Evolutionary conservation across 2,329 filamentous ascomycete species (phyloP).

Genomic region (Cladosporium oxysporum): DNA sequence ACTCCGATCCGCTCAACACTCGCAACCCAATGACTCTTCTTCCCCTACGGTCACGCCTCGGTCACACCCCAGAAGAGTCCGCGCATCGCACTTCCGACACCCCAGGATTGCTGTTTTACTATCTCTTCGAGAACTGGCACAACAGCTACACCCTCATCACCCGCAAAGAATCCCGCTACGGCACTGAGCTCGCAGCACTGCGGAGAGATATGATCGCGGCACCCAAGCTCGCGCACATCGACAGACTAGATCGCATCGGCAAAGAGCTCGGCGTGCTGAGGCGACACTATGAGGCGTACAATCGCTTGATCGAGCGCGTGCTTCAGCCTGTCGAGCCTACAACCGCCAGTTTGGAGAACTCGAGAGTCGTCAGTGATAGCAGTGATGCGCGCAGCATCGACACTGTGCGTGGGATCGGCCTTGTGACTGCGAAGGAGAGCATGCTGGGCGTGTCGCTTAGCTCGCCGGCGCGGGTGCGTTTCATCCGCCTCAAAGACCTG

Average conservation of each 20-base stretch:
- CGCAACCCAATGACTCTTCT: slow-evolving; percentile 45
- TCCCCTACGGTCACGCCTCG: slow-evolving; percentile 48
- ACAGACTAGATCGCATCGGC: slow-evolving; percentile 60
- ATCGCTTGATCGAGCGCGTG: slow-evolving; percentile 61
- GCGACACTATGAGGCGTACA: slow-evolving; percentile 63
- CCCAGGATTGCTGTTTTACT: slow-evolving; percentile 65
- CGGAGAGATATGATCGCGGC: slow-evolving; percentile 57
- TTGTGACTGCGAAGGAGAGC: slow-evolving; percentile 36
- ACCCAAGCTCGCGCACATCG: slow-evolving; percentile 49
- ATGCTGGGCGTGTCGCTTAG: slow-evolving; percentile 49
- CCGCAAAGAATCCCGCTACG: slow-evolving; percentile 49
- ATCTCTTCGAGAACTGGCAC: slow-evolving; percentile 67
- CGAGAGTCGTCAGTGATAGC: slow-evolving; percentile 37
- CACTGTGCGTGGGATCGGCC: slow-evolving; percentile 27
- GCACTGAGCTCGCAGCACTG: slow-evolving; percentile 46
- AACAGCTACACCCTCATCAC: slow-evolving; percentile 60
- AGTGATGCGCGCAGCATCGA: slow-evolving; percentile 26
- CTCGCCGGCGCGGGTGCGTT: slow-evolving; percentile 57
- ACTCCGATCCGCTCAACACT: slow-evolving; percentile 41
- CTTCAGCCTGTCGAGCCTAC: slow-evolving; percentile 49
- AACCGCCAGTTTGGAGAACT: slow-evolving; percentile 47
- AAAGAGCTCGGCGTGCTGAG: slow-evolving; percentile 62
- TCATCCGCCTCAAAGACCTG: slow-evolving; percentile 60
- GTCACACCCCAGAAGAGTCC: slow-evolving; percentile 48
- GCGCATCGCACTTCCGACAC: slow-evolving; percentile 54